Evolutionary conservation across 768 basidiomycete genomes (phyloP), one percentile per base, ranked within the genome.

Genomic region (Trametes gibbosa): DNA sequence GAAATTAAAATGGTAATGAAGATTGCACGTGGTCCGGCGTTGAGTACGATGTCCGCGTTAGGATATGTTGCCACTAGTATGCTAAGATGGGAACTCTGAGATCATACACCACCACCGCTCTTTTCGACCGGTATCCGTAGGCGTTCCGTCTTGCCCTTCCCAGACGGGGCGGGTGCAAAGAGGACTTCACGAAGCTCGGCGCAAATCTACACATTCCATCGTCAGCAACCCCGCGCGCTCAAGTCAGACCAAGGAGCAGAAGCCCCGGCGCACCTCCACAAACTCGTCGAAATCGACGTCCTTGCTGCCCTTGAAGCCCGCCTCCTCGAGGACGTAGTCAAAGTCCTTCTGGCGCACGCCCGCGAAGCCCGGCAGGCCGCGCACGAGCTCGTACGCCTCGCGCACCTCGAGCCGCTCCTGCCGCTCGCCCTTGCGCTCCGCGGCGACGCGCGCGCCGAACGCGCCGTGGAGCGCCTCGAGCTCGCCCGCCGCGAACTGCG

Each of bases 271-370:
- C 63, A 91, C 91, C 83, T 95, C 92, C 49, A 95, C 77, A 71
- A 95, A 95, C 68, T 92, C 90, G 63, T 95, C 90, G 66, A 92
- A 85, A 61, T 86, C 84, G 47, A 97, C 73, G 25, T 81, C 79
- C 27, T 73, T 72, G 65, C 79, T 76, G 21, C 73, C 72, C 49
- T 76, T 73, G 70, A 90, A 84, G 3, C 90, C 94, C 60, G 89
- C 86, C 69, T 89, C 86, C 55, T 80, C 79, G 51, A 95, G 78
- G 0, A 92, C 90, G 69, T 92, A 89, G 34, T 84, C 80, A 42
- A 86, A 78, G 61, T 92, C 90, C 63, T 84, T 82, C 42, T 76
- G 71, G 51, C 81, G 75, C 58, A 89, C 75, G 14, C 75, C 80
- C 63, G 83, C 84, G 64, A 91, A 90, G 27, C 82, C 85, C 14